phyloP scores from a whole-genome alignment of 2,329 filamentous ascomycete species.

The Penicillium olsonii region DNA sequence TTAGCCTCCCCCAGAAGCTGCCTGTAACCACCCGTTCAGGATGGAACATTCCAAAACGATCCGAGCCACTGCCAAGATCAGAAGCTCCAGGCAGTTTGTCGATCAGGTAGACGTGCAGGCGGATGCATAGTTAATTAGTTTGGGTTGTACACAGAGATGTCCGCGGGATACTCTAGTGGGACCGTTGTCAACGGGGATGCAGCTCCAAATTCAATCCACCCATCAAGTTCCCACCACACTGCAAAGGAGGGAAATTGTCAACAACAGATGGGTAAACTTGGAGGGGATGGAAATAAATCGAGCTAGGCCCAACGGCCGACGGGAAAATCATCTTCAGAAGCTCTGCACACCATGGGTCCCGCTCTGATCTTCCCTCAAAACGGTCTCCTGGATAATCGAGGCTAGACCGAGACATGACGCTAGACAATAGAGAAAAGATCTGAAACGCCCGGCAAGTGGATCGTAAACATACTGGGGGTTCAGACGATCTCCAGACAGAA shows the following conservation, averaged over 20 bases:
- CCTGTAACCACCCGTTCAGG: slow-evolving; percentile 31
- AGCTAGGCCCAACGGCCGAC: neutral
- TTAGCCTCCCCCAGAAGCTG: slow-evolving; percentile 25
- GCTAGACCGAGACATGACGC: slow-evolving; percentile 8
- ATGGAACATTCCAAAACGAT: slow-evolving; percentile 25
- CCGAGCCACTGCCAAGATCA: slow-evolving; percentile 13
- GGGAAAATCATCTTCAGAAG: neutral
- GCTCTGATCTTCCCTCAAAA: too few relatives aligned
- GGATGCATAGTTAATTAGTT: slow-evolving; percentile 2
- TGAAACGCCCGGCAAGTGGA: slow-evolving; percentile 27
- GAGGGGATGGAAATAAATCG: neutral
- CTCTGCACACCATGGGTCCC: neutral
- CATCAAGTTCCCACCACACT: neutral
- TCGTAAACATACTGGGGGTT: slow-evolving; percentile 2
- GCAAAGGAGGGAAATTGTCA: neutral
- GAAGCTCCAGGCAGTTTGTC: neutral
- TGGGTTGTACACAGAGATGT: slow-evolving; percentile 12
- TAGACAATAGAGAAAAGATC: slow-evolving; percentile 16
- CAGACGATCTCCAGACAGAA: slow-evolving; percentile 7
- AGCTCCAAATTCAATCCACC: slow-evolving; percentile 4
- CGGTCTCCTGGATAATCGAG: slow-evolving; percentile 4
- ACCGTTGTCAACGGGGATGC: slow-evolving; percentile 8
- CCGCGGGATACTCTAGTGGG: slow-evolving; percentile 1
- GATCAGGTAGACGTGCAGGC: slow-evolving; percentile 8
- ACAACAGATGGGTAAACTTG: neutral